These are phyloP conservation scores for Lactarius psammicola DNA, from an alignment of 768 basidiomycete genomes.

Conservation along the genomic window DNA sequence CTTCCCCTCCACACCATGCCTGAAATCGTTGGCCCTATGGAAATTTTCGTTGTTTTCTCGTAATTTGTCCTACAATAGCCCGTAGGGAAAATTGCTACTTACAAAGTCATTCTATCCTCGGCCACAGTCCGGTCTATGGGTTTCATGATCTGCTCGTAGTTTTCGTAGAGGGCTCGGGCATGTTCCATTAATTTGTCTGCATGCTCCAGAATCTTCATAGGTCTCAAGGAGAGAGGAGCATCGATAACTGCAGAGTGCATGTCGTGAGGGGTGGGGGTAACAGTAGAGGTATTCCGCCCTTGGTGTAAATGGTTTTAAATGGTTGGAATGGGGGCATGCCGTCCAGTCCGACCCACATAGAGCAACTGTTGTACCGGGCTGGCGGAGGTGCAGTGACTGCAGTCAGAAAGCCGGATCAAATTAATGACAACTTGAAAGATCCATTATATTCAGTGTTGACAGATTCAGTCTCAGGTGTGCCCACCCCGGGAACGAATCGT, in stretches of 20 bases:
- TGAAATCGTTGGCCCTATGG: conserved; percentile 10
- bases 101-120: conserved; percentile 9
- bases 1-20: background rate
- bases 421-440: background rate
- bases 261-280: background rate
- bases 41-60: too few species aligned
- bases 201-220: background rate
- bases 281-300: background rate
- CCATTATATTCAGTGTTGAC: background rate
- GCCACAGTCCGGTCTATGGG: background rate
- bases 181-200: conserved; percentile 8
- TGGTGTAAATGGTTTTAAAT: background rate
- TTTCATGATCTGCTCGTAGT: conserved; percentile 1
- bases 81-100: background rate
- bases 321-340: background rate
- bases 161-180: background rate
- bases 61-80: background rate
- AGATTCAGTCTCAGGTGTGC: background rate
- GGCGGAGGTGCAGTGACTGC: background rate
- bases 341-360: background rate
- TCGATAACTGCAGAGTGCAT: background rate
- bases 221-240: background rate
- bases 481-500: background rate
- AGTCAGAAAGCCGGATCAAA: background rate
- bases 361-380: background rate